These are phyloP conservation scores for Podaxis sp. DNA, from an alignment of 768 basidiomycete genomes.

Conservation along the genomic window DNA sequence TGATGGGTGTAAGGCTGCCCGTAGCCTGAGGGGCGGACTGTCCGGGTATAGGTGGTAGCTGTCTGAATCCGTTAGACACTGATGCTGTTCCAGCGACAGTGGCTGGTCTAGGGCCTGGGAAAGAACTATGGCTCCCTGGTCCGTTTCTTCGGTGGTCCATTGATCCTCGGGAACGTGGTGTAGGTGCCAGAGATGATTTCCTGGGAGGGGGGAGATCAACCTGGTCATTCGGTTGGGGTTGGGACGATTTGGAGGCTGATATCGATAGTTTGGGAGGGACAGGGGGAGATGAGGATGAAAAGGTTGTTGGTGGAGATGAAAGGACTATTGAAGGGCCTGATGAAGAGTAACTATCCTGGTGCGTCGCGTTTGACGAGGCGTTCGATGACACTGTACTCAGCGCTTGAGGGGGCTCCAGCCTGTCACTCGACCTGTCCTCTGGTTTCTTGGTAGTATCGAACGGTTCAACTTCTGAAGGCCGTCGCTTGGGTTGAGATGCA, in stretches of 20 bases:
- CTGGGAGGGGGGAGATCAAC: slow-evolving; percentile 24
- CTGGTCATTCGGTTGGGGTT: slow-evolving; percentile 20
- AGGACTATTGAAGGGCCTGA: slow-evolving; percentile 7
- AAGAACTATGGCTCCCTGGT: neutral
- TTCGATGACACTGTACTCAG: slow-evolving; percentile 16
- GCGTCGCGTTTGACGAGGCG: slow-evolving; percentile 10
- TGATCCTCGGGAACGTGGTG: slow-evolving; percentile 16
- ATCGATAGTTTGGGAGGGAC: slow-evolving; percentile 22
- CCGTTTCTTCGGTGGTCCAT: slow-evolving; percentile 15
- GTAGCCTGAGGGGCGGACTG: neutral
- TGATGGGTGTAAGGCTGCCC: neutral
- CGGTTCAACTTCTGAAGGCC: slow-evolving; percentile 21
- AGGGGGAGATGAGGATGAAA: slow-evolving; percentile 20
- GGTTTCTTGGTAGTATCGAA: slow-evolving; percentile 14
- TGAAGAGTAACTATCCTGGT: slow-evolving; percentile 4
- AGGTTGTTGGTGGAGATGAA: slow-evolving; percentile 30
- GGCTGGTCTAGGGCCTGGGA: neutral
- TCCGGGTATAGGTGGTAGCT: slow-evolving; percentile 18
- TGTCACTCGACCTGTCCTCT: slow-evolving; percentile 17
- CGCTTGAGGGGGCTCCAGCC: slow-evolving; percentile 18
- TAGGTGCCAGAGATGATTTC: slow-evolving; percentile 26
- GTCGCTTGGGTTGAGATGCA: slow-evolving; percentile 21
- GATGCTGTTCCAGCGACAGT: slow-evolving; percentile 7
- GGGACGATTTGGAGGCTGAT: slow-evolving; percentile 21
- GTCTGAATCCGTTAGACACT: slow-evolving; percentile 4